phyloP scores from a whole-genome alignment of 306 rosid genomes.

The Quercus rubra region DNA sequence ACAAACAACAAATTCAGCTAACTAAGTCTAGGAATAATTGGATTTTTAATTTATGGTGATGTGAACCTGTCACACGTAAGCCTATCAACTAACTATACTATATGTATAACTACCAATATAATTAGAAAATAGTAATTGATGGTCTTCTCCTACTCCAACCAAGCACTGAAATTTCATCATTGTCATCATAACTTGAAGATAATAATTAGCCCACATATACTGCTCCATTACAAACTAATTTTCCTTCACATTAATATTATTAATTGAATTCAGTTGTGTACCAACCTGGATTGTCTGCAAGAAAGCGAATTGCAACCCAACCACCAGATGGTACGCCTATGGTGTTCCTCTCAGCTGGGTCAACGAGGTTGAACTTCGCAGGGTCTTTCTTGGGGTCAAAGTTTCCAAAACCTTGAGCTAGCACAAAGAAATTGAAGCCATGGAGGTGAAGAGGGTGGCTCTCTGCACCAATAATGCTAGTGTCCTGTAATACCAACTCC shows the following conservation, averaged over 20 bases:
- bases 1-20: no score
- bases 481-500: constrained; percentile 66
- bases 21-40: no score
- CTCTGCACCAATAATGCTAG: constrained; percentile 64
- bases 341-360: constrained; percentile 74
- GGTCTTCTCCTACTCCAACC: background rate
- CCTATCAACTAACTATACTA: background rate
- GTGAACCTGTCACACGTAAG: background rate
- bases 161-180: background rate
- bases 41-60: background rate
- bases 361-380: constrained; percentile 51
- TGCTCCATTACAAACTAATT: background rate
- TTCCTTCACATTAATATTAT: background rate
- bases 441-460: constrained; percentile 85
- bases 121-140: background rate
- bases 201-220: background rate
- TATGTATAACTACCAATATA: no score
- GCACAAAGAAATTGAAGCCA: constrained; percentile 71
- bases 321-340: constrained; percentile 70
- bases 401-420: constrained; percentile 64
- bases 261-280: background rate
- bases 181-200: background rate
- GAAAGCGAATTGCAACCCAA: constrained; percentile 68
- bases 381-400: constrained; percentile 64
- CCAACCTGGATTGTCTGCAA: constrained; percentile 66